Percentiles rank a stretch among this genome's conserved stretches.
Evolutionary conservation across 2,329 filamentous ascomycete species (phyloP).

Genomic region (Penicillium crustosum): DNA sequence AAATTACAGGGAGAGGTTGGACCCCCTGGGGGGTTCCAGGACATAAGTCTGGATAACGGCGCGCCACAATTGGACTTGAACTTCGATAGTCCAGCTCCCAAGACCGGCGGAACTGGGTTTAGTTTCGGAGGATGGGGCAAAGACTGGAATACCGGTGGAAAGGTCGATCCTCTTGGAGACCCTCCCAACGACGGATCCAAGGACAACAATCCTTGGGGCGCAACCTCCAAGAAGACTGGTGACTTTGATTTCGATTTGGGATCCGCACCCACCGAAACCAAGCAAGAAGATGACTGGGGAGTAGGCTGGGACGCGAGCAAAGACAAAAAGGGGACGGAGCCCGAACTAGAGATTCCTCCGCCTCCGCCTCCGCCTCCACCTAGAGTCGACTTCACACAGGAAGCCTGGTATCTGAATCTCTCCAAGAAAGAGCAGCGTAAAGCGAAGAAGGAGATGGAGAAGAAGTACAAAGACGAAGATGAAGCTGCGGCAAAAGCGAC

Average conservation of each 20-base stretch:
- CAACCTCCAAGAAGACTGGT: constrained; percentile 34
- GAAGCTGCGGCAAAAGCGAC: constrained; percentile 8
- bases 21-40: constrained; percentile 59
- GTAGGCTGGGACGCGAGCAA: constrained; percentile 25
- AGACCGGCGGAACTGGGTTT: constrained; percentile 39
- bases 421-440: constrained; percentile 35
- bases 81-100: constrained; percentile 50
- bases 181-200: constrained; percentile 32
- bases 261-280: constrained; percentile 40
- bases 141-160: constrained; percentile 51
- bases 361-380: constrained; percentile 22
- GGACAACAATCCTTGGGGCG: constrained; percentile 45
- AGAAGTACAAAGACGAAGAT: constrained; percentile 25
- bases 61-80: constrained; percentile 59
- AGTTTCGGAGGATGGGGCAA: constrained; percentile 61
- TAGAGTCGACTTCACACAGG: constrained; percentile 25
- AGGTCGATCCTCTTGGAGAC: constrained; percentile 41
- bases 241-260: constrained; percentile 48
- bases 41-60: constrained; percentile 65
- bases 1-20: constrained; percentile 32
- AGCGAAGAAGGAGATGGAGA: constrained; percentile 32
- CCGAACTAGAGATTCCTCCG: constrained; percentile 16
- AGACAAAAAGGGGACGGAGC: constrained; percentile 33
- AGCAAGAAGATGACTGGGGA: constrained; percentile 30
- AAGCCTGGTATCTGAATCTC: constrained; percentile 33